Evolutionary conservation across 768 basidiomycete genomes (phyloP).

Genomic region (Hemileccinum impolitum): DNA sequence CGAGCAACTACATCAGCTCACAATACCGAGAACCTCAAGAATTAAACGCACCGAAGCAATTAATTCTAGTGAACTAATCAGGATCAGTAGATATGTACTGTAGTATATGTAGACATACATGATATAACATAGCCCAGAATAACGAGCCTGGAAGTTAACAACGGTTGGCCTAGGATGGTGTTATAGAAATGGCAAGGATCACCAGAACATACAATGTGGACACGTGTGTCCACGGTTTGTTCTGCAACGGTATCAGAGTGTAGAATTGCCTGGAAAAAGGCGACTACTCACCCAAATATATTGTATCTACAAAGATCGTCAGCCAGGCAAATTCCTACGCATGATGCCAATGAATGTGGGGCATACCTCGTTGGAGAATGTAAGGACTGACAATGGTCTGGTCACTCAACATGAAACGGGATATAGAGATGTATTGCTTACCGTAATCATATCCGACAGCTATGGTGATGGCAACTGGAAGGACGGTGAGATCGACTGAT

Average conservation of each 20-base stretch:
- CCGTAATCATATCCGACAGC: neutral
- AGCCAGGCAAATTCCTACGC: neutral
- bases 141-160: neutral
- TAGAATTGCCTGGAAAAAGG: no score
- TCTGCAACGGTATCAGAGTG: neutral
- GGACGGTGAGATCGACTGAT: no score
- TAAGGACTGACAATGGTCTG: neutral
- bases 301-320: neutral
- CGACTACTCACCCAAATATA: neutral
- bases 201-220: neutral
- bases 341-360: neutral
- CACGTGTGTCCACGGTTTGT: neutral
- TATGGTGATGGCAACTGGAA: neutral
- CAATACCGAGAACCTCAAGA: no score
- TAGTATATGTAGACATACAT: neutral
- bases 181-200: no score
- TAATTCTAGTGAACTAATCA: no score
- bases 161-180: neutral
- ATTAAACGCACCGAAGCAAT: neutral
- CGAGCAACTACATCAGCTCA: neutral
- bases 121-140: neutral
- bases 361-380: neutral
- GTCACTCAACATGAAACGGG: no score
- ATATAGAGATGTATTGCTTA: neutral
- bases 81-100: no score